Base-by-base conservation (phyloP, 257 asterid genomes). In the Galeopsis tetrahit region DNA sequence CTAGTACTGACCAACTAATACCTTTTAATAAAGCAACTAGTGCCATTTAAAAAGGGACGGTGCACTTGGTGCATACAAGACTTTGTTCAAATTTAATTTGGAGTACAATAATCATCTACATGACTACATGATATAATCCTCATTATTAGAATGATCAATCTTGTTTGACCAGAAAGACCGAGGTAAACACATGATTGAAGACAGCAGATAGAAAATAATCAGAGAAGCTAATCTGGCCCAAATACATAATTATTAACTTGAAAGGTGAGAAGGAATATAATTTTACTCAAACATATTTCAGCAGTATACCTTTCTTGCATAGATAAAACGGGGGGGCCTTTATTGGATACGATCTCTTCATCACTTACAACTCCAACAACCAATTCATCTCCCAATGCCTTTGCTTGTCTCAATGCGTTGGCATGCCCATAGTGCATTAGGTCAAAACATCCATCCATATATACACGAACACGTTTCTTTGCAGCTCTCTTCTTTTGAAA, bases 401-500 rank as follows among this genome's bases (percentile, higher is more conserved):
- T 94, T 2, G 98, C 97, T 84, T 94, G 98, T 74, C 97, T 87
- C 84, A 94, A 70, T n/a, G 97, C 97, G 72, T 91, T 91, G 36
- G 98, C 98, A 73, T 94, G 98, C 73, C 98, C 96, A 70, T 94
- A 91, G 78, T 94, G 98, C 98, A 94, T 94, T 32, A 94, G 87
- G 80, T 94, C 98, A 71, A 91, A 94, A 72, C 98, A 94, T 40
- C 97, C 98, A 82, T 94, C 98, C 96, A 94, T 91, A 74, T 91
- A 94, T 53, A 94, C 98, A 76, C 95, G 98, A 42, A 89, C 77
- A 8, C 83, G 82, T 81, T 84, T 88, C 82, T 87, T 91, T 15
- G 77, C 73, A 36, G 76, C 66, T 64, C 81, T 88, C 79, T 85
- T 91, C 84, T 88, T 86, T 59, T 91, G 90, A 52, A 89, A 89